phyloP scores from a whole-genome alignment of 2,329 filamentous ascomycete species.

The Plectosphaerella plurivora region DNA sequence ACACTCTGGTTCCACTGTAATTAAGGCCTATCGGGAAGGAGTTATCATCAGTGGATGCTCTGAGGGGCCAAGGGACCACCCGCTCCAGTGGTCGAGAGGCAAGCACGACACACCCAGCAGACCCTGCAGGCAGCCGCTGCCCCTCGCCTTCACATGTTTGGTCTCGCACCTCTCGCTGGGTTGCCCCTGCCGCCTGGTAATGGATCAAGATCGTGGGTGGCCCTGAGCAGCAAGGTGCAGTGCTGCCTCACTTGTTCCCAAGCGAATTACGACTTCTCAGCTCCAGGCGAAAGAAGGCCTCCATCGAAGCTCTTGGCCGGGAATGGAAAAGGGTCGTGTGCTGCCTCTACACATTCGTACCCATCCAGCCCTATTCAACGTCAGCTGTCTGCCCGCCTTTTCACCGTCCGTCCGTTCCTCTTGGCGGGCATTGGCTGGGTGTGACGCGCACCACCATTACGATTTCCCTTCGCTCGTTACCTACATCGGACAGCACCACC shows the following conservation, averaged over 20 bases:
- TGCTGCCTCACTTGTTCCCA: too few species aligned
- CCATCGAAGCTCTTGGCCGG: neutral
- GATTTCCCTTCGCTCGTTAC: neutral
- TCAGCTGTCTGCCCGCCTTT: neutral
- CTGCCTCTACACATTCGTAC: constrained; percentile 8
- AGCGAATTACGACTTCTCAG: neutral
- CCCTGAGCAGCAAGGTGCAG: too few species aligned
- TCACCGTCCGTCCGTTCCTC: neutral
- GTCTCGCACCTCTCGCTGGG: neutral
- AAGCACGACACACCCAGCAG: too few species aligned
- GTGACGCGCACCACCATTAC: neutral
- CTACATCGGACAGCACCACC: neutral
- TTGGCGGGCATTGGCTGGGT: neutral
- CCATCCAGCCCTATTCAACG: neutral
- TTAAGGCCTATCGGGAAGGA: too few species aligned
- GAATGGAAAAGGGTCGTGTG: constrained; percentile 36
- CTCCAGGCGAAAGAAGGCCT: neutral
- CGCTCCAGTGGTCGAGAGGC: too few species aligned
- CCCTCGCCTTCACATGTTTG: constrained; percentile 1
- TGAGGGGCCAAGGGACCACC: too few species aligned
- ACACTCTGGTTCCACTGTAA: too few species aligned
- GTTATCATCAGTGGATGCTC: too few species aligned
- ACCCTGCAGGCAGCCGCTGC: neutral
- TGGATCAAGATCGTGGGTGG: too few species aligned
- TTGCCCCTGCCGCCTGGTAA: neutral